Evolutionary conservation across 2,329 filamentous ascomycete species (phyloP).

Genomic region (Penicillium sp.): DNA sequence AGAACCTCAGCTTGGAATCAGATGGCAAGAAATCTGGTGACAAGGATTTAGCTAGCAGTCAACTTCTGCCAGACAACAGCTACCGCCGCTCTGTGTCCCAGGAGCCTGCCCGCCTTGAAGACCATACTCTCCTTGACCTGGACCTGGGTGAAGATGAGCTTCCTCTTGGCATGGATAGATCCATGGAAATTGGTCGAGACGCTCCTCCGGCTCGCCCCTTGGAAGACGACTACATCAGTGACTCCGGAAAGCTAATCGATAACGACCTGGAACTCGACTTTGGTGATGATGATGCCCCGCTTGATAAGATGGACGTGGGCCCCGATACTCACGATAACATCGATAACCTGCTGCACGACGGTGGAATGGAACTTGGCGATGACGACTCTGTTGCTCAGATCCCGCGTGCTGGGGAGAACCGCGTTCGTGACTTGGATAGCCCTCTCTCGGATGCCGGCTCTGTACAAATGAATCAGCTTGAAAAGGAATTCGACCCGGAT

Average conservation of each 20-base stretch:
- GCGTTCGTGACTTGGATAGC: conserved; percentile 70
- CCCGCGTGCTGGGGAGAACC: conserved; percentile 48
- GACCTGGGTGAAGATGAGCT: conserved; percentile 68
- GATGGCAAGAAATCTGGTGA: conserved; percentile 40
- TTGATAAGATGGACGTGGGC: conserved; percentile 42
- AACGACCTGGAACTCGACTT: conserved; percentile 55
- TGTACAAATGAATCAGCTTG: conserved; percentile 61
- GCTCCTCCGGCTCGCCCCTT: conserved; percentile 69
- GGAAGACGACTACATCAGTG: conserved; percentile 56
- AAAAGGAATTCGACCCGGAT: conserved; percentile 38
- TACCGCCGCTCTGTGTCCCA: conserved; percentile 53
- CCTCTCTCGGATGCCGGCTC: conserved; percentile 73
- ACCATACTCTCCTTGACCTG: conserved; percentile 75
- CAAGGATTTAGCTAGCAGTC: conserved; percentile 72
- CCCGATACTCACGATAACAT: conserved; percentile 57
- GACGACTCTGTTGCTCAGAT: conserved; percentile 63
- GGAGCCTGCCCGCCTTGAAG: conserved; percentile 60
- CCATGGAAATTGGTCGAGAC: conserved; percentile 89
- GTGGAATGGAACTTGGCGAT: conserved; percentile 57
- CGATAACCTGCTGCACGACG: conserved; percentile 61
- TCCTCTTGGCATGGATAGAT: conserved; percentile 68
- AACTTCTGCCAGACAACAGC: conserved; percentile 73
- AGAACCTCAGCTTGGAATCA: conserved; percentile 60
- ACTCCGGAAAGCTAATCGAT: conserved; percentile 69
- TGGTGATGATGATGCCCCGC: conserved; percentile 51